Base-by-base conservation (phyloP, 2,329 filamentous ascomycete species). In the Ambrosiella beaveri region DNA sequence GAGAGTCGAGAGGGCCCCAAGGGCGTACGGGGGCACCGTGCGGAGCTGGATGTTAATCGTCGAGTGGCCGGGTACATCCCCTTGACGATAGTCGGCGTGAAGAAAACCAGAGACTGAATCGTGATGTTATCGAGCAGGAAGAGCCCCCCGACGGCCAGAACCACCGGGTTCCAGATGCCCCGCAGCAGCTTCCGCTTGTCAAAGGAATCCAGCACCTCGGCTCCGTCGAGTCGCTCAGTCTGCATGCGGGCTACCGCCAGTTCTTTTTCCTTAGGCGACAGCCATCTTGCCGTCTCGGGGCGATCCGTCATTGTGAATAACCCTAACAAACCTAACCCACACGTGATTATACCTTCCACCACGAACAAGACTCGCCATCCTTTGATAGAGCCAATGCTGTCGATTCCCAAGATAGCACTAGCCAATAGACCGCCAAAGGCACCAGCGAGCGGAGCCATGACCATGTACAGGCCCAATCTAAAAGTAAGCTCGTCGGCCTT, bases 301-400 rank as follows among this genome's bases (percentile, higher is more conserved):
- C 82, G 75, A 65, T 88, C 84, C 0, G 84, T 86, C 15, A 87
- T 69, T 0, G 79, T 82, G 63, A 82, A 62, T 65, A 85, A 84
- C 1, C 77, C 69, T 40, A 86, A 71, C 1, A 86, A n/a, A 0
- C 76, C 73, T 0, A 86, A 67, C 0, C 73, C 72, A 11, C 67
- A 64, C 7, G 69, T 71, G 61, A 85, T 75, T 63, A 85, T 79
- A 41, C 83, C 83, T 65, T 86, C 83, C 37, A 86, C 81, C 38
- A 76, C 78, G 60, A 86, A 86, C 58, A 86, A 83, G 81, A 84
- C 85, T 6, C 81, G 72, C 83, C 82, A 86, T 15, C 67, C 70
- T 52, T 70, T 71, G 0, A 85, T 70, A 8, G 71, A 67, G 9
- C 80, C 82, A 61, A 86, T 79, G 59, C 72, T 67, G 57, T 77